Evolutionary conservation across 2,329 filamentous ascomycete species (phyloP).

Genomic region (Polytolypa hystricis): DNA sequence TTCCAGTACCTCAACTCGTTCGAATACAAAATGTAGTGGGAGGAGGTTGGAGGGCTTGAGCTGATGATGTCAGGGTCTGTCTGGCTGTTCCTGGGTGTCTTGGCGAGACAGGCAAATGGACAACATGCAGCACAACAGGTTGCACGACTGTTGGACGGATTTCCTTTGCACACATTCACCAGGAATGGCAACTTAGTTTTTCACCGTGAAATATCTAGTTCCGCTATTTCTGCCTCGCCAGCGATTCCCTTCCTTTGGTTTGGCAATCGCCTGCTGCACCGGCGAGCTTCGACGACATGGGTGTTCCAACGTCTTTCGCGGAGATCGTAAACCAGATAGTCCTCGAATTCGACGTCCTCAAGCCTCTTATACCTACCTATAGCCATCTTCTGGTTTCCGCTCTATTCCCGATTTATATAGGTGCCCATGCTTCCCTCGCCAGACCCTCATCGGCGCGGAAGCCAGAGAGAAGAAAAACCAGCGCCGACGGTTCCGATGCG

Average conservation of each 20-base stretch:
- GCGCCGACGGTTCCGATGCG: slow-evolving; percentile 38
- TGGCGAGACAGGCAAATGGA: too few species aligned
- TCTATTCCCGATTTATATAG: slow-evolving; percentile 71
- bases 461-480: slow-evolving; percentile 38
- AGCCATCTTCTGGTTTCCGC: slow-evolving; percentile 56
- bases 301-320: slow-evolving; percentile 25
- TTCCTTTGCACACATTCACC: too few species aligned
- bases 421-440: slow-evolving; percentile 73
- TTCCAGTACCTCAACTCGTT: too few species aligned
- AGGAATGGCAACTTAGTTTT: too few species aligned
- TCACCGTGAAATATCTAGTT: too few species aligned
- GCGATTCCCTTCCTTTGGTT: neutral
- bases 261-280: too few species aligned
- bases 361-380: slow-evolving; percentile 45
- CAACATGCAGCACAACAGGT: too few species aligned
- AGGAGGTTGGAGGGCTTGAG: too few species aligned
- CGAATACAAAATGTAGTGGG: too few species aligned
- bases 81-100: too few species aligned
- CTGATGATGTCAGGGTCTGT: too few species aligned
- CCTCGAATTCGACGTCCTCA: slow-evolving; percentile 34
- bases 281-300: slow-evolving; percentile 18
- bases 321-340: slow-evolving; percentile 31
- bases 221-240: neutral
- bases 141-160: too few species aligned
- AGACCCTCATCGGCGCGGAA: slow-evolving; percentile 69